A percentile compares a stretch with the other conserved stretches of the same genome.
These are phyloP conservation scores for Colletotrichum spaethianum DNA, from an alignment of 2,329 filamentous ascomycete genomes.

Conservation along the genomic window DNA sequence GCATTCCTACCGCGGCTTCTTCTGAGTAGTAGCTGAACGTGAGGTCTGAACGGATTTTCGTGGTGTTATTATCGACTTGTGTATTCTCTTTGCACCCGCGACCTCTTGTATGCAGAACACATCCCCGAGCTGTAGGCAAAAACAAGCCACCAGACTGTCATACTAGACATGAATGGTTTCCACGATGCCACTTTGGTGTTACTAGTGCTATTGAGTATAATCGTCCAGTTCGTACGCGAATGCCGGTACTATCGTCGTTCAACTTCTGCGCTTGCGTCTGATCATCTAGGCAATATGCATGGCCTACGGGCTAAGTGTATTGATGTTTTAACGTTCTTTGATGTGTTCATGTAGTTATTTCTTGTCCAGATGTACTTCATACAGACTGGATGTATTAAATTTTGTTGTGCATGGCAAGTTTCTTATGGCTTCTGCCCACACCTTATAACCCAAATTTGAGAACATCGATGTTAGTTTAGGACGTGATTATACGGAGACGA, in stretches of 20 bases:
- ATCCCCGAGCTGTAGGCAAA: neutral
- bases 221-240: neutral
- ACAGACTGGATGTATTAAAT: neutral
- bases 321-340: neutral
- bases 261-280: neutral
- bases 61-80: neutral
- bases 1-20: neutral
- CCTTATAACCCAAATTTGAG: too few relatives aligned
- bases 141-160: neutral
- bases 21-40: neutral
- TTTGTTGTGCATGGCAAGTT: neutral
- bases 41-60: too few relatives aligned
- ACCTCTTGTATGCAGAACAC: neutral
- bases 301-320: neutral
- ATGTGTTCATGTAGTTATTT: neutral
- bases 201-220: neutral
- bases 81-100: neutral
- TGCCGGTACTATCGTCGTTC: neutral
- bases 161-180: neutral
- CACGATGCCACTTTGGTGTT: neutral
- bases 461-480: neutral
- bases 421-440: neutral
- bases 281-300: neutral
- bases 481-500: neutral
- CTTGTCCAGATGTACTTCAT: neutral